Conservation (phyloP, 1,139 yeast species). For the Yarrowia galli region DNA sequence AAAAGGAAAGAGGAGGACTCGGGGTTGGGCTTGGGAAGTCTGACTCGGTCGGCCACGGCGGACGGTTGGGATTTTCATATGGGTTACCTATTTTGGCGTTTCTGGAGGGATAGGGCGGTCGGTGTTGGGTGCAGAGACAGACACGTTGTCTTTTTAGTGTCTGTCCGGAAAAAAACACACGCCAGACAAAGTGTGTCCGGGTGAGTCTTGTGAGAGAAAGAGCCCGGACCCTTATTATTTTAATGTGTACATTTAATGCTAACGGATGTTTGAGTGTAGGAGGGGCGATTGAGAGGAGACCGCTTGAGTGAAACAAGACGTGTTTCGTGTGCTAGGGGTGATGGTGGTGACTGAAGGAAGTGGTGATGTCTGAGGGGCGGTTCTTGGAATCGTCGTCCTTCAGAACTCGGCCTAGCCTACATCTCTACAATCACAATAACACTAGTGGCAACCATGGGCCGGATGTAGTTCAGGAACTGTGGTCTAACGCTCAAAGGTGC, state of each 20-base stretch:
- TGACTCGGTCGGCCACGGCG: too few relatives aligned
- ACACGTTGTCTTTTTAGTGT: neutral
- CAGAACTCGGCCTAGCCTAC: too few relatives aligned
- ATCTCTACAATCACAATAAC: neutral
- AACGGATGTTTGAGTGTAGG: neutral
- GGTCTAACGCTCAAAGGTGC: neutral
- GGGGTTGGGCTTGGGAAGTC: too few relatives aligned
- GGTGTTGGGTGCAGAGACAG: neutral
- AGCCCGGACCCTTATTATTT: slow-evolving; percentile 11
- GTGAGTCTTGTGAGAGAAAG: too few relatives aligned
- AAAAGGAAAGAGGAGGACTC: too few relatives aligned
- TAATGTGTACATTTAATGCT: slow-evolving; percentile 33
- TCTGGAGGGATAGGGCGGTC: slow-evolving; percentile 11
- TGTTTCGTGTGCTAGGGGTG: too few relatives aligned
- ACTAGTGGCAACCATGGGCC: neutral
- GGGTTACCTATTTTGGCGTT: slow-evolving; percentile 19
- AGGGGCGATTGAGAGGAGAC: neutral
- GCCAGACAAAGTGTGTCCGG: neutral
- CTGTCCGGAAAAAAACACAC: neutral
- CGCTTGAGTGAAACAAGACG: neutral
- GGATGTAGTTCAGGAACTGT: neutral
- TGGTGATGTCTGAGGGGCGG: too few relatives aligned
- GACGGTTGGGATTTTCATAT: neutral
- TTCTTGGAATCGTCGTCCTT: too few relatives aligned
- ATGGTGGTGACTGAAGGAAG: too few relatives aligned